Evolutionary conservation across 805 yeast species (phyloP), one percentile per base, ranked within the genome.

Genomic region (Lipomyces kockii): DNA sequence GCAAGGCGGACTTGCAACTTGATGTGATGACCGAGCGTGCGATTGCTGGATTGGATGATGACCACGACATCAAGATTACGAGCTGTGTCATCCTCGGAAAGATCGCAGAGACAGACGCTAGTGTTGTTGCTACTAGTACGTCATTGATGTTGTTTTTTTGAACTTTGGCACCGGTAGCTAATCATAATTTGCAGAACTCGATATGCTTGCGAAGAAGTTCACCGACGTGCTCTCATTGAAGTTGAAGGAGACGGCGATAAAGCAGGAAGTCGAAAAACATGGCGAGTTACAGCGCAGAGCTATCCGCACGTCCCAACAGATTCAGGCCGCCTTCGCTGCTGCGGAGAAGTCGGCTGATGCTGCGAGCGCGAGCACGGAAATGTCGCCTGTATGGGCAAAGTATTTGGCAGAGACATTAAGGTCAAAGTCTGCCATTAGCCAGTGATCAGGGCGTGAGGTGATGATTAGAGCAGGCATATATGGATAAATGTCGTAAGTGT

Each of bases 201-300:
- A 72, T 12, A 64, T 57, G 9, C 62, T 82, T 51, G 77, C 78
- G 32, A 78, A 76, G 3, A 77, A 83, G n/a, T 79, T 82, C 60
- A 78, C 76, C 11, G 82, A 81, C 59, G 79, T 83, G 32, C 72
- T 85, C 62, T 80, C 80, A 53, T 82, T 82, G 63, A 86, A 84
- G 68, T 77, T 86, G 62, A 83, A 85, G 68, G 87, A 84, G 32
- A 86, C 83, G 62, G 89, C 91, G 7, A 86, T 87, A n/a, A 84
- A 87, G 62, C 91, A 88, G 75, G 91, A 87, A 65, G 77, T 84
- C 29, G 92, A 88, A 72, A 83, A 82, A 66, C 82, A 82, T 63
- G 83, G 84, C 65, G 89, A 86, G 68, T 64, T 76, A 17, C 72
- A 71, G 46, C 70, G 78, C 3, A 65, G 72, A 14, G 64, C 58